Base-by-base conservation (phyloP, 163 green algal genomes). In the Trebouxia gelatinosa region DNA sequence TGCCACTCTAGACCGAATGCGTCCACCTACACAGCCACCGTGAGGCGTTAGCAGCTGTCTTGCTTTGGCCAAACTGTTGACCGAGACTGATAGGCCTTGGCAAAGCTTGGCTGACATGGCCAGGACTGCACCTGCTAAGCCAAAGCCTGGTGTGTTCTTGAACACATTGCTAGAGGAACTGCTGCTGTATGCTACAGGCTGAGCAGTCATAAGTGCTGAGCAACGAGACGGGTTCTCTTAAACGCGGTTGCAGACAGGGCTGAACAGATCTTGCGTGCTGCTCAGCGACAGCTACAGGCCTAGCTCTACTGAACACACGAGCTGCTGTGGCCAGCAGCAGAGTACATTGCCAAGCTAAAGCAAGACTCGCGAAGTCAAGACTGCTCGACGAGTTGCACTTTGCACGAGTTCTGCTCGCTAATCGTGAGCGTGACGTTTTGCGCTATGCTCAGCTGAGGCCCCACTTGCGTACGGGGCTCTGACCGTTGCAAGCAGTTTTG, bases 171-270 rank as follows among this genome's bases (percentile, higher is more conserved):
- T 72, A 19, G 61, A 70, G 13, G 61, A 70, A 35, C 35, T 54
- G 37, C 64, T 72, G 64, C 64, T 54, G 37, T 72, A 72, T 51
- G 64, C 64, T 16, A 72, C 35, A 32, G 64, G 64, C n/a, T 72
- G 64, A 50, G 64, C 50, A 72, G 64, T 72, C 64, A 72, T 72
- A n/a, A n/a, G n/a, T n/a, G n/a, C n/a, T n/a, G n/a, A n/a, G n/a
- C n/a, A n/a, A n/a, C n/a, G n/a, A n/a, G n/a, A n/a, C n/a, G n/a
- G n/a, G n/a, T n/a, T n/a, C n/a, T n/a, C n/a, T n/a, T n/a, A n/a
- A n/a, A n/a, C n/a, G n/a, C n/a, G n/a, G n/a, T 48, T 72, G 17
- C 29, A 23, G 59, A 68, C 59, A 26, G 32, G 35, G 21, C 21
- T 72, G 1, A 43, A 32, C 17, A 34, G 64, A 72, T 34, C 35